Percentiles rank a stretch among this genome's conserved stretches.
Conservation (phyloP, 164 flowering plant species). For the Vitis cinerea region DNA sequence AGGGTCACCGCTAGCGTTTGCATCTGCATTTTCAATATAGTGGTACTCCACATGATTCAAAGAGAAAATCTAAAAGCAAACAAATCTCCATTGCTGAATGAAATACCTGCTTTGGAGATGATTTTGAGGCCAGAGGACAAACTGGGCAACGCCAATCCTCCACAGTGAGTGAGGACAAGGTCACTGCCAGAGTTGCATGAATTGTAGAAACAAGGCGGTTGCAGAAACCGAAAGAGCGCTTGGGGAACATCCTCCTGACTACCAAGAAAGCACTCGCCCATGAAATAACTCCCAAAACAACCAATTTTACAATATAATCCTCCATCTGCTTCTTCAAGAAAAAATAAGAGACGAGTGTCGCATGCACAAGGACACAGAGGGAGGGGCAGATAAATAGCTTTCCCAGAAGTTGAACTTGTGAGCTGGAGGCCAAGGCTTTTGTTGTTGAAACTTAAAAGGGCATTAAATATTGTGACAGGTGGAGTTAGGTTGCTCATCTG, state of each 20-base stretch:
- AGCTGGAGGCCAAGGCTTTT: too few relatives aligned
- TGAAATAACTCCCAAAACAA: constrained; percentile 47
- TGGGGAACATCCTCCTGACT: constrained; percentile 45
- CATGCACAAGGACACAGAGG: too few relatives aligned
- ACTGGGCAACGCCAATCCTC: constrained; percentile 78
- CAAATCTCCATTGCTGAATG: neutral
- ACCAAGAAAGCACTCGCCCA: constrained; percentile 60
- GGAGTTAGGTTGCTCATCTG: too few relatives aligned
- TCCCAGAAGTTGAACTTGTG: neutral
- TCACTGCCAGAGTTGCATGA: constrained; percentile 70
- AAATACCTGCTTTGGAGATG: constrained; percentile 68
- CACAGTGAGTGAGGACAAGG: constrained; percentile 58
- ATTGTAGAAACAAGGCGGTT: constrained; percentile 70
- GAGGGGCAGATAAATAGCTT: neutral
- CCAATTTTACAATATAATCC: constrained; percentile 42
- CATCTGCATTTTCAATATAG: constrained; percentile 46
- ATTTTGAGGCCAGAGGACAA: constrained; percentile 64
- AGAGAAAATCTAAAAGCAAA: neutral
- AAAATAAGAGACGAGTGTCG: too few relatives aligned
- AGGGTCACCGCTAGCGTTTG: constrained; percentile 51
- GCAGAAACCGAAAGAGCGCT: constrained; percentile 69
- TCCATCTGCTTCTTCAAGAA: constrained; percentile 39
- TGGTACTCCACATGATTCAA: neutral
- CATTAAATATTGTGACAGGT: too few relatives aligned
- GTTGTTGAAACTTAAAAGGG: too few relatives aligned